Conservation (phyloP, 768 basidiomycete species). For the Mycena indigotica region DNA sequence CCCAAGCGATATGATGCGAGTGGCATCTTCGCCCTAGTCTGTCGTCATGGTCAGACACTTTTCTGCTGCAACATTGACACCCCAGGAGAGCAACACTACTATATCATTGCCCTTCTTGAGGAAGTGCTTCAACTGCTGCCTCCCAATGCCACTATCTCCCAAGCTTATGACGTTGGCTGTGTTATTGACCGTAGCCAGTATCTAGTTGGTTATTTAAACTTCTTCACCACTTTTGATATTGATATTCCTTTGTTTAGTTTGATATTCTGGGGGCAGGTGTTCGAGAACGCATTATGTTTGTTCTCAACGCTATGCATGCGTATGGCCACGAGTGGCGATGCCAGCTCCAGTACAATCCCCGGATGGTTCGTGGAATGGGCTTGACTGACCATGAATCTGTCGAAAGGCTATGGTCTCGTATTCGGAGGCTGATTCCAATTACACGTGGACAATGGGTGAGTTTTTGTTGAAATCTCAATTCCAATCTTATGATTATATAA, state of each 20-base stretch:
- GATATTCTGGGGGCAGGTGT: constrained; percentile 24
- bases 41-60: constrained; percentile 38
- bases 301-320: too few relatives aligned
- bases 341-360: constrained; percentile 37
- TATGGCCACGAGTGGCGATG: constrained; percentile 39
- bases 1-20: constrained; percentile 31
- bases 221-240: background rate
- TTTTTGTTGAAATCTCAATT: too few relatives aligned
- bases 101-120: too few relatives aligned
- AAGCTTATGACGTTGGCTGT: constrained; percentile 39
- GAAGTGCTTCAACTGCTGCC: constrained; percentile 34
- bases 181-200: constrained; percentile 26
- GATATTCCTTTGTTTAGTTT: constrained; percentile 25
- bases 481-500: constrained; percentile 12
- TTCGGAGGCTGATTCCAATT: too few relatives aligned
- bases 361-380: constrained; percentile 31
- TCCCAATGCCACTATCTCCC: constrained; percentile 23
- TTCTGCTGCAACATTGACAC: constrained; percentile 43
- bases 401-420: constrained; percentile 36
- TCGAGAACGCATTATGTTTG: constrained; percentile 24
- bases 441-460: too few relatives aligned
- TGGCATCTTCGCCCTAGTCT: constrained; percentile 40
- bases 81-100: constrained; percentile 41
- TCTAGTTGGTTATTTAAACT: constrained; percentile 20
- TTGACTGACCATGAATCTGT: constrained; percentile 39